Evolutionary conservation across 179 eudicot genomes (phyloP).

Genomic region (Silene noctiflora): DNA sequence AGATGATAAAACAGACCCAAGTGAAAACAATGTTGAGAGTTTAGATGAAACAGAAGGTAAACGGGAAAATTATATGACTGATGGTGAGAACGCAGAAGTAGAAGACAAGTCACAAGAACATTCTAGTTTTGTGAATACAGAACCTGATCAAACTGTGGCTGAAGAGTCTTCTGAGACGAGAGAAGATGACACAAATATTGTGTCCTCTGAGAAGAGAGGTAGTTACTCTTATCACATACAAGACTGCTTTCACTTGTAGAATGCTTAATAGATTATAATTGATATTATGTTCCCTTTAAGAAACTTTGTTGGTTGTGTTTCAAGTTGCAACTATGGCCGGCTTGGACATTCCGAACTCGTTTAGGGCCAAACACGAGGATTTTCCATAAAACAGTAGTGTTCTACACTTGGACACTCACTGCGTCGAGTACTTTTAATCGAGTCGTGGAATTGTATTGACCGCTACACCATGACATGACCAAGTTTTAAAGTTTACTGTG

Average conservation of each 20-base stretch:
- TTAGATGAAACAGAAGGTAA: conserved; percentile 30
- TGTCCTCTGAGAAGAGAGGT: conserved; percentile 27
- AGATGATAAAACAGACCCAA: conserved; percentile 17
- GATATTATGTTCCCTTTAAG: neutral
- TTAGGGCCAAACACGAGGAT: no score
- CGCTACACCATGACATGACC: no score
- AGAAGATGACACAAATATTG: conserved; percentile 22
- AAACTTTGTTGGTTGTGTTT: conserved; percentile 8
- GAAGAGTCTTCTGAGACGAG: conserved; percentile 21
- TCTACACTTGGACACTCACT: no score
- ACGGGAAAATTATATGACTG: conserved; percentile 10
- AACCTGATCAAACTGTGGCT: conserved; percentile 9
- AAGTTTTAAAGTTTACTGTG: no score
- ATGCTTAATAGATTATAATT: neutral
- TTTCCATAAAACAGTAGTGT: no score
- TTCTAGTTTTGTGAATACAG: conserved; percentile 15
- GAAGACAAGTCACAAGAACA: conserved; percentile 19
- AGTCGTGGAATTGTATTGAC: no score
- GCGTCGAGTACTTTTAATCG: no score
- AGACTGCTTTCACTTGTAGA: conserved; percentile 1
- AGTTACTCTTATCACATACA: conserved; percentile 3
- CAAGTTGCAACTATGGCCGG: neutral
- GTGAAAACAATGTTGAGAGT: neutral
- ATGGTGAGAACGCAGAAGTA: conserved; percentile 21
- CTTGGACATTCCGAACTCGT: neutral